Percentiles rank a stretch among this genome's conserved stretches.
Evolutionary conservation across 1,284 basidiomycete species (phyloP).

Genomic region (Sparassis latifolia): DNA sequence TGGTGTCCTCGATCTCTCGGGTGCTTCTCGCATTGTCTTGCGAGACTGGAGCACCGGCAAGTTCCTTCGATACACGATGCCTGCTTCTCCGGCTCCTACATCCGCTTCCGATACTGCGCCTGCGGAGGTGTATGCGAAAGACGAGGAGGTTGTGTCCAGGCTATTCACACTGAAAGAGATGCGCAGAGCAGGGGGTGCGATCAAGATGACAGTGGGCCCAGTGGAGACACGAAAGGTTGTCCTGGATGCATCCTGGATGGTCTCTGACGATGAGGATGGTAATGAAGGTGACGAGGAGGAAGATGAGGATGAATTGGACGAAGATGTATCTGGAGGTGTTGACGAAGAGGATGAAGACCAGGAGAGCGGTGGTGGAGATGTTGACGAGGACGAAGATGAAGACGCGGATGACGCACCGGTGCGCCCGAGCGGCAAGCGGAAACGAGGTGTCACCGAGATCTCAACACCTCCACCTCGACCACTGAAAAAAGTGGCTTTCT

Average conservation of each 20-base stretch:
- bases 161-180: conserved; percentile 57
- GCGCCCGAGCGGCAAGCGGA: conserved; percentile 39
- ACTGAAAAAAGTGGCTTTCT: conserved; percentile 46
- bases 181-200: conserved; percentile 52
- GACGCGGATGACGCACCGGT: conserved; percentile 18
- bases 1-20: conserved; percentile 72
- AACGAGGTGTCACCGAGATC: conserved; percentile 30
- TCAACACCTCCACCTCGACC: conserved; percentile 24
- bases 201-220: conserved; percentile 46
- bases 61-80: conserved; percentile 74
- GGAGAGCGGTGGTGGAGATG: conserved; percentile 17
- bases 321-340: conserved; percentile 18
- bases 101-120: conserved; percentile 17
- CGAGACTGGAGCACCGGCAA: conserved; percentile 87
- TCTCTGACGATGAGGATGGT: conserved; percentile 22
- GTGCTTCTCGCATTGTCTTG: conserved; percentile 78
- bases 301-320: conserved; percentile 29
- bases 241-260: conserved; percentile 51
- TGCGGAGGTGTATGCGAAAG: conserved; percentile 32
- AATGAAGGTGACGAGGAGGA: conserved; percentile 23
- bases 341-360: conserved; percentile 16
- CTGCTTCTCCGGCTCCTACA: conserved; percentile 33
- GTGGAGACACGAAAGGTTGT: conserved; percentile 48
- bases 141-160: conserved; percentile 40
- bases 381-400: conserved; percentile 17